Conservation (phyloP, 306 rosid genomes). For the Casuarina glauca region DNA sequence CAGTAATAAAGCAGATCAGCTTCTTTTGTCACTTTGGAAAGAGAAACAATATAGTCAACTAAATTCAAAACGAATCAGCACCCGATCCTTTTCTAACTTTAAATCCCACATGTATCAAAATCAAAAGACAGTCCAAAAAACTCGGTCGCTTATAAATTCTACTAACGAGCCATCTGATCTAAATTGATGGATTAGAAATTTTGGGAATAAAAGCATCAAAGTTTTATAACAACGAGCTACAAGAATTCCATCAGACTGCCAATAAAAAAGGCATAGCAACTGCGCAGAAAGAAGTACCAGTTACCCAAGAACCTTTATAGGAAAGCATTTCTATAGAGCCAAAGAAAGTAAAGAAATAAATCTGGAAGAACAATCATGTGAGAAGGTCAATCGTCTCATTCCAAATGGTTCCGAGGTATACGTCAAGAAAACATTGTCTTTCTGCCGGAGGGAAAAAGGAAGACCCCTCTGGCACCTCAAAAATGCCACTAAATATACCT, state of each 20-base stretch:
- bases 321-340: background rate
- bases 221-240: background rate
- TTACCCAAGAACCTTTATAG: background rate
- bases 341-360: background rate
- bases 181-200: background rate
- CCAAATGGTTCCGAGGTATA: background rate
- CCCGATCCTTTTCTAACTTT: background rate
- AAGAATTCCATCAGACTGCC: background rate
- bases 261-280: background rate
- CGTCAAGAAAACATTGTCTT: background rate
- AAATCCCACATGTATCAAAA: background rate
- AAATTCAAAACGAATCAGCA: background rate
- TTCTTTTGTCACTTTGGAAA: background rate
- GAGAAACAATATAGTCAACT: background rate
- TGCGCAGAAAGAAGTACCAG: background rate
- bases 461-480: background rate
- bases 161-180: background rate
- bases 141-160: background rate
- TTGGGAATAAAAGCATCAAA: background rate
- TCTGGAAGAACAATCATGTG: background rate
- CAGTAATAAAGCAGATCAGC: slow-evolving; percentile 2
- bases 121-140: background rate
- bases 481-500: background rate
- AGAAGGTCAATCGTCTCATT: background rate
- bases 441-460: background rate